phyloP scores from a whole-genome alignment of 768 basidiomycete genomes.

The Exidia glandulosa region DNA sequence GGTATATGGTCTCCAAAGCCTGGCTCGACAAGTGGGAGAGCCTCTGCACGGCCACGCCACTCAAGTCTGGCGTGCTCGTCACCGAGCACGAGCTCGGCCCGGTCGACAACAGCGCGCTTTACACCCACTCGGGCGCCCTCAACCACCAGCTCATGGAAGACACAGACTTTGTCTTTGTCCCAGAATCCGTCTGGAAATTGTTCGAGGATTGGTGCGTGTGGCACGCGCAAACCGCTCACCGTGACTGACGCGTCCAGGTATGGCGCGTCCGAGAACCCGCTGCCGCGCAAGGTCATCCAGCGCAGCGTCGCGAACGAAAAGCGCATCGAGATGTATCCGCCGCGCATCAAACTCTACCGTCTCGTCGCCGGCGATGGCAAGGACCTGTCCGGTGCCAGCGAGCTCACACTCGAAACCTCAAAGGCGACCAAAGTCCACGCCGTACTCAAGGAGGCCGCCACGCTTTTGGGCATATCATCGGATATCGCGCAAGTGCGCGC shows the following conservation, averaged over 20 bases:
- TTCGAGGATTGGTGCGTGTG: slow-evolving; percentile 56
- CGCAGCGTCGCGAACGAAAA: slow-evolving; percentile 41
- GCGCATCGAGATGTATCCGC: slow-evolving; percentile 63
- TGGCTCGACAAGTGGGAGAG: slow-evolving; percentile 74
- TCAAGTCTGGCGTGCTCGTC: neutral
- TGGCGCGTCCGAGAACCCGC: slow-evolving; percentile 41
- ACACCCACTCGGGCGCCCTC: slow-evolving; percentile 43
- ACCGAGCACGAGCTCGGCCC: slow-evolving; percentile 41
- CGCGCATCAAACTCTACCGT: slow-evolving; percentile 45
- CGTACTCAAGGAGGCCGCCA: slow-evolving; percentile 18
- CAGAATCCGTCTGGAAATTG: slow-evolving; percentile 56
- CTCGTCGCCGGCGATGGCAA: slow-evolving; percentile 25
- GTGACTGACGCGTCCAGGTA: slow-evolving; percentile 42
- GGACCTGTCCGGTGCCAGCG: slow-evolving; percentile 17
- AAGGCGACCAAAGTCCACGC: slow-evolving; percentile 35
- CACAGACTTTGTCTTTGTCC: slow-evolving; percentile 65
- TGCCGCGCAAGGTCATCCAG: slow-evolving; percentile 58
- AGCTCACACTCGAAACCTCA: slow-evolving; percentile 36
- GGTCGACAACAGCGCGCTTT: slow-evolving; percentile 60
- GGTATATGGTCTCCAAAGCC: slow-evolving; percentile 59
- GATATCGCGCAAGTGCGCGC: slow-evolving; percentile 14
- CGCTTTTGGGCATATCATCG: neutral
- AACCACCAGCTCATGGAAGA: slow-evolving; percentile 40
- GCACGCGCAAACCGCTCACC: neutral
- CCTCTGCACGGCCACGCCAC: slow-evolving; percentile 45